These are phyloP conservation scores for Suhomyces maxii DNA, from an alignment of 1,139 yeast species.

Conservation along the genomic window DNA sequence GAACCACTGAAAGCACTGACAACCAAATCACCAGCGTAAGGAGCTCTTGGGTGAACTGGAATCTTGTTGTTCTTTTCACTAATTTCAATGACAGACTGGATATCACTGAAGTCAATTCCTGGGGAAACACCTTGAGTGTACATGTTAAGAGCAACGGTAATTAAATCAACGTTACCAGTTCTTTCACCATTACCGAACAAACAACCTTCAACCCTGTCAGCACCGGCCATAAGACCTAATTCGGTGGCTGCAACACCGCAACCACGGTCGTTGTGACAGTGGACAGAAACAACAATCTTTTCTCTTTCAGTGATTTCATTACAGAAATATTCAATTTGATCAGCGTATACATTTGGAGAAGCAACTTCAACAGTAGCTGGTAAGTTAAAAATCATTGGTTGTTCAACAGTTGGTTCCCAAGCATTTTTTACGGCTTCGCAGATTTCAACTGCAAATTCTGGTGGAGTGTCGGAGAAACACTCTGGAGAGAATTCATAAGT, in stretches of 20 bases:
- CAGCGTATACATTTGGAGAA: conserved; percentile 51
- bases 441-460: conserved; percentile 44
- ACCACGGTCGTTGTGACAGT: conserved; percentile 52
- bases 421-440: conserved; percentile 49
- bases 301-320: conserved; percentile 44
- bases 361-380: conserved; percentile 54
- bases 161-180: conserved; percentile 51
- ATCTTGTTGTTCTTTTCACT: conserved; percentile 50
- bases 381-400: conserved; percentile 48
- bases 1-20: conserved; percentile 53
- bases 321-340: conserved; percentile 50
- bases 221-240: conserved; percentile 50
- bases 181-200: conserved; percentile 52
- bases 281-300: conserved; percentile 46
- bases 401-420: conserved; percentile 47
- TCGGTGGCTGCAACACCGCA: conserved; percentile 54
- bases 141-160: conserved; percentile 48
- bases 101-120: conserved; percentile 45
- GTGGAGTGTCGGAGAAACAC: conserved; percentile 46
- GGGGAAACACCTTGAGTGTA: conserved; percentile 50
- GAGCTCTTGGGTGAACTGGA: conserved; percentile 49
- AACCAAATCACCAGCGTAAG: conserved; percentile 50
- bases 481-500: conserved; percentile 49
- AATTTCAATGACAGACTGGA: conserved; percentile 40
- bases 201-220: conserved; percentile 53